Evolutionary conservation across 495 filamentous ascomycete species (phyloP), one percentile per base, ranked within the genome.

Genomic region (Penicillium cosmopolitanum): DNA sequence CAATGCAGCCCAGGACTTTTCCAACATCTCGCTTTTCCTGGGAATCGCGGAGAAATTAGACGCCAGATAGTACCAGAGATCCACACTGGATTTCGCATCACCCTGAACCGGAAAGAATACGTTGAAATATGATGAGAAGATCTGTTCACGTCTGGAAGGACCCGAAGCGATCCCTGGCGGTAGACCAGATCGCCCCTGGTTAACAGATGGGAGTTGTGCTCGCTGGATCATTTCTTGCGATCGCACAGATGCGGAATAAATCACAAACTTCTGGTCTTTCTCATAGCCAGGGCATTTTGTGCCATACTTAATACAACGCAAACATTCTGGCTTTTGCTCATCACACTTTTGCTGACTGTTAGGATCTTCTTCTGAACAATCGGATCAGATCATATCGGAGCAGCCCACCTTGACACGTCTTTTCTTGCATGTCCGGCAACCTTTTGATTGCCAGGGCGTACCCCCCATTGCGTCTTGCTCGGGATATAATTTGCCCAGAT

Each of bases 11-110:
- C 50, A 31, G 4, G 54, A 44, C 43, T 48, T 56, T 10, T 48
- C 33, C 15, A 56, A 15, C 54, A 56, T 56, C 16, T 56, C 28
- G 31, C 38, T 56, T 42, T 56, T 56, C 15, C 21, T 48, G n/a
- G 54, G 54, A 8, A 56, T 34, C 28, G 43, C 54, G 3, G 25
- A 47, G 19, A 56, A 56, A 0, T 36, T 36, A 2, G 54, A 48
- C 16, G 48, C 48, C 9, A 56, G 54, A 38, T 48, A 56, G 46
- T 56, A 47, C 54, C 54, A 56, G 18, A 56, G 42, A 25, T 56
- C 54, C 11, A 56, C 31, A 9, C 18, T 44, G 13, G 44, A 56
- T 5, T 28, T 56, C 0, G 54, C 46, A 15, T 56, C 54, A 6
- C 18, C 34, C 6, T n/a, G 34, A 21, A 23, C 28, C 5, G 54